A percentile compares a stretch with the other conserved stretches of the same genome.
phyloP scores from a whole-genome alignment of 139 green algal species.

The Eudorina sp. region DNA sequence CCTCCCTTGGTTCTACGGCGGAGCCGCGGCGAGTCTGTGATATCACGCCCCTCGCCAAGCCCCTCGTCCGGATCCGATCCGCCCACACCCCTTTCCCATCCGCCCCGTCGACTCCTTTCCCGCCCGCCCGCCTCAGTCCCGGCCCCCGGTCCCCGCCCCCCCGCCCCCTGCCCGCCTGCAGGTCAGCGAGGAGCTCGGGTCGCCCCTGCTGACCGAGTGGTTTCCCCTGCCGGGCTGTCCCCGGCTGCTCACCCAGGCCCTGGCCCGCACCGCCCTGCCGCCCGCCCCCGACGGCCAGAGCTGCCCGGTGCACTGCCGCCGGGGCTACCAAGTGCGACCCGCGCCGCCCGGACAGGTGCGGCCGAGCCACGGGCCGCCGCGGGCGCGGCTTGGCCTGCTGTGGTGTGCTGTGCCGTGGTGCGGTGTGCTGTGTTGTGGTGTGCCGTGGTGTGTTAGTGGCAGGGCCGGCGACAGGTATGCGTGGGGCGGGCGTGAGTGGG shows the following conservation, averaged over 20 bases:
- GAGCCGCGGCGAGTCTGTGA: no score
- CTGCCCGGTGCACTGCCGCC: background rate
- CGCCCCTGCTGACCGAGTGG: conserved; percentile 36
- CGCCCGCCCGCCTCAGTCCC: background rate
- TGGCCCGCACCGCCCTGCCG: background rate
- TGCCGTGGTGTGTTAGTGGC: no score
- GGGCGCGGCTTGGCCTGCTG: no score
- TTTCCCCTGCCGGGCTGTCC: conserved; percentile 40
- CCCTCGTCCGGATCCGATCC: no score
- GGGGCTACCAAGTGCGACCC: conserved; percentile 15
- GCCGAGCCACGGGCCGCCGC: no score
- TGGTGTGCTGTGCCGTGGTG: no score
- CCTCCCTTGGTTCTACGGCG: no score
- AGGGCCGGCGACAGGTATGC: background rate
- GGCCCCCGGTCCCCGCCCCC: background rate
- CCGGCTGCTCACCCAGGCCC: background rate
- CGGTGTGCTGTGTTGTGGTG: no score
- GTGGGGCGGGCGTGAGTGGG: background rate
- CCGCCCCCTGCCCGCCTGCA: background rate
- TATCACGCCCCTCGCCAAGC: no score
- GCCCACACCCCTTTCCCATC: background rate
- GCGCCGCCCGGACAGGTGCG: conserved; percentile 3
- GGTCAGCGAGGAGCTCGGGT: conserved; percentile 22
- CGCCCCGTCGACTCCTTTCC: background rate
- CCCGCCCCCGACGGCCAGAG: background rate